Evolutionary conservation across 139 green algal species (phyloP), one percentile per base, ranked within the genome.

Genomic region (Chlorella sp.): DNA sequence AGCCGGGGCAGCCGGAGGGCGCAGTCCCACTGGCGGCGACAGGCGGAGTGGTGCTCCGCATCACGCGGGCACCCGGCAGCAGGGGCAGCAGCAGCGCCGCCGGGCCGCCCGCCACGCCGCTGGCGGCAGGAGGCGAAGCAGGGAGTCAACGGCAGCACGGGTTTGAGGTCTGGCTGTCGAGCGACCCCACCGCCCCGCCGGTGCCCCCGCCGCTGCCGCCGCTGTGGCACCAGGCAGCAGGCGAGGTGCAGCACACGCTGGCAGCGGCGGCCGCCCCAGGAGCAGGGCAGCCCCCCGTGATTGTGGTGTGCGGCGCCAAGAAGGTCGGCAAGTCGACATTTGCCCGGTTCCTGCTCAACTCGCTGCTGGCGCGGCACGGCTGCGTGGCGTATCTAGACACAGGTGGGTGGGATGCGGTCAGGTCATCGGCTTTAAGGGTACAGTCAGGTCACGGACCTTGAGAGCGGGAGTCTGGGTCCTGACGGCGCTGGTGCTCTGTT

Each of bases 281-380:
- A 65, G n/a, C 38, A 38, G 58, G 26, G 14, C 36, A 0, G 51
- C 68, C 87, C 40, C 34, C 73, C 1, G 86, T 96, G 26, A 87
- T 94, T 20, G 90, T 84, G 40, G 89, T 98, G 6, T 84, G 78
- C 34, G 96, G 96, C 38, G 73, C 88, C 73, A 98, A 96, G 86
- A 91, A 92, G 60, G 84, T 84, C 19, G 96, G 96, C 84, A 99
- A 99, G 91, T 97, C 95, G 16, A 95, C 90, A 5, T 86, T 98
- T 65, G 88, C 86, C 0, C 73, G 85, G 20, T 26, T 85, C 16
- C 88, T 97, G 58, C 82, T 93, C 68, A 94, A 93, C 76, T 67
- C 40, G 19, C 80, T 93, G 81, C 89, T 93, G 43, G 86, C 86
- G 46, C 48, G 32, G 8, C 74, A 79, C 62, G 51, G 48, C 8